Evolutionary conservation across 164 flowering plant genomes (phyloP), one percentile per base, ranked within the genome.

Genomic region (Platanus orientalis): DNA sequence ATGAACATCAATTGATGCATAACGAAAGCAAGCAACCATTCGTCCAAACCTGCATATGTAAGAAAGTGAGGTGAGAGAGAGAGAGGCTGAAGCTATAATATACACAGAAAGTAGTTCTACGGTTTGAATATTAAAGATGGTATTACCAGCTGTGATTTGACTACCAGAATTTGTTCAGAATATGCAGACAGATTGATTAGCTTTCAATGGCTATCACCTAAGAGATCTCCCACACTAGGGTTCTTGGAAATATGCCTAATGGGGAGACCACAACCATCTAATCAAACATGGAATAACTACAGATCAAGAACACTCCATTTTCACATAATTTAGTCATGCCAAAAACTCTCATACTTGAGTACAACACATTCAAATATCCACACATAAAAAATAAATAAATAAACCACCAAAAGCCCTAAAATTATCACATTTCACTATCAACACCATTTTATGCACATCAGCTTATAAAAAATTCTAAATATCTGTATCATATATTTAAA

Each of bases 1-100:
- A 63, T 85, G 89, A 76, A 95, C 96, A 76, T 95, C 88, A 62
- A 90, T 92, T 32, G 98, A 87, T 56, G 97, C 97, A 84, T 92
- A 95, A 26, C 91, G 94, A 72, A 95, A 95, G 80, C 99, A 94
- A 71, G 98, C 99, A 67, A 92, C 96, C 97, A 90, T 95, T 61
- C 76, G 84, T 26, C 97, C 99, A 73, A 78, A 90, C 73, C 98
- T 93, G 87, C 74, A 70, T 21, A 60, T 21, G 25, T 40, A 54
- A 21, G 36, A 67, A 54, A 24, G 47, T 47, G 28, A 27, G 61
- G 55, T 42, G 34, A 57, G 47, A 24, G 32, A 49, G 34, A 26
- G 34, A 30, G 47, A 54, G 32, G 20, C n/a, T 6, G 24, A 23
- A 45, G 20, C 49, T 45, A 45, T 10, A 5, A 34, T 34, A 34